These are phyloP conservation scores for Venturia aucupariae DNA, from an alignment of 2,329 filamentous ascomycete species.

Conservation along the genomic window DNA sequence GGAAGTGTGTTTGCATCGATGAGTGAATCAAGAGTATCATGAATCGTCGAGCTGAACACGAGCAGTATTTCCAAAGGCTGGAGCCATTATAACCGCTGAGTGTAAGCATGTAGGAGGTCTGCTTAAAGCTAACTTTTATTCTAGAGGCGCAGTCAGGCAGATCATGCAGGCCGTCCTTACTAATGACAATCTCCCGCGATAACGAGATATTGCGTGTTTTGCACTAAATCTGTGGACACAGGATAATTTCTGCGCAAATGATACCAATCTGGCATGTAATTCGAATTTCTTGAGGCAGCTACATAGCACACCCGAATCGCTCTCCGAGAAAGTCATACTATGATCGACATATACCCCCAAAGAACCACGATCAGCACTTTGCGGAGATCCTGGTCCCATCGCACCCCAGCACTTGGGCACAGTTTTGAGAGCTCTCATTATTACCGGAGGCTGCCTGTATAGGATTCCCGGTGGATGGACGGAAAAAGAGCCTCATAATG, in stretches of 20 bases:
- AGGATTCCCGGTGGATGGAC: not conserved
- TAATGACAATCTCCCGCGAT: not conserved
- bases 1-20: not conserved
- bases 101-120: not conserved
- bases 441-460: not conserved
- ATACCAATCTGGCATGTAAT: not conserved
- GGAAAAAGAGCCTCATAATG: not conserved
- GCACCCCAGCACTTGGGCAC: not conserved
- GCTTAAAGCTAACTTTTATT: not conserved
- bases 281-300: not conserved
- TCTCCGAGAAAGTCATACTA: not conserved
- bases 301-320: not conserved
- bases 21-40: not conserved
- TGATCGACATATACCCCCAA: constrained; percentile 4
- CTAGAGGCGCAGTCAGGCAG: not conserved
- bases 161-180: not conserved
- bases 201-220: not conserved
- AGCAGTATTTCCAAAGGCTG: not conserved
- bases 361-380: constrained; percentile 2
- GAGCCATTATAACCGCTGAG: not conserved
- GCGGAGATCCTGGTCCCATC: not conserved
- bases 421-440: not conserved
- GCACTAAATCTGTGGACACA: not conserved
- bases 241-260: not conserved
- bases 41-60: not conserved